Base-by-base conservation (phyloP, 495 filamentous ascomycete species). In the Lasiosphaeria ovina region DNA sequence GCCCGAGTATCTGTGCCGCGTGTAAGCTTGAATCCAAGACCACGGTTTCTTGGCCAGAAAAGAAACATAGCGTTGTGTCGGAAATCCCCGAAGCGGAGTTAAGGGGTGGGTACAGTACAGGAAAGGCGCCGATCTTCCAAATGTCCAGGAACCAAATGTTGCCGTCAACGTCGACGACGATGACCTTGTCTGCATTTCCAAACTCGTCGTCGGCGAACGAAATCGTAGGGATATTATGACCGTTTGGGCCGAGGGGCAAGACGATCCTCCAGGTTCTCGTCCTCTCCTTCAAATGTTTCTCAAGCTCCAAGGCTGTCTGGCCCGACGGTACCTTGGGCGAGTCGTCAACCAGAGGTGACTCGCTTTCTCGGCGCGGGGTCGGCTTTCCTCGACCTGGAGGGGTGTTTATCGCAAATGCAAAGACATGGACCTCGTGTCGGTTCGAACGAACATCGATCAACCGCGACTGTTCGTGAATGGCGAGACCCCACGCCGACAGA, bases 361-460 rank as follows among this genome's bases (percentile, higher is more conserved):
- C 49, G 9, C 32, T 51, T 51, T 38, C 51, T 8, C 60, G 66
- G 24, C 66, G 70, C 6, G 45, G 24, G 24, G 0, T 24, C 24
- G 24, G 24, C 24, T 24, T 24, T 24, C 24, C 24, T 24, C 24
- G 24, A 24, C 24, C 24, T 24, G 24, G 45, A 14, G 69, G 34
- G 24, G 78, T 72, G 8, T 76, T 77, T 34, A 93, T 77, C 0
- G 88, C 89, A 70, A 91, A 91, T 3, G 86, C 87, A 69, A 90
- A 91, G 14, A 95, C 82, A 4, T 80, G 83, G 51, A 94, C 84
- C 35, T 83, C 74, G 33, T 79, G 72, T 3, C 65, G 81, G 67
- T 98, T 98, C 0, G 89, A 84, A 56, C 87, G 86, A 16, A 93
- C 87, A 0, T 92, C 94, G 55, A 98, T 83, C 42, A 97, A 72